Percentiles rank a stretch among this genome's conserved stretches.
phyloP scores from a whole-genome alignment of 176 grass and related monocot genomes.

The Raddia guianensis region DNA sequence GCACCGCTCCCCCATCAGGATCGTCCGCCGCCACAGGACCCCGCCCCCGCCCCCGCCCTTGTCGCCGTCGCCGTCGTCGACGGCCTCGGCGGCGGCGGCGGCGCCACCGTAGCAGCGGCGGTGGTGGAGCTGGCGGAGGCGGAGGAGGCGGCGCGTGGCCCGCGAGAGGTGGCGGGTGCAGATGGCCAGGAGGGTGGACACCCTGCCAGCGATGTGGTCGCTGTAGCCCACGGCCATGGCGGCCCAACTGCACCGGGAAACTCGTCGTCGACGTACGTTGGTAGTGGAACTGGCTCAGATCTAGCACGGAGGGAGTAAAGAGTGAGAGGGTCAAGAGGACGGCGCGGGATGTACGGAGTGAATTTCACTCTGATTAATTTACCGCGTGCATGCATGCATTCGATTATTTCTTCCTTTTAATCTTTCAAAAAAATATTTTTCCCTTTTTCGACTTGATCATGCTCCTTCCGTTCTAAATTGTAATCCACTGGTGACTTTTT shows the following conservation, averaged over 20 bases:
- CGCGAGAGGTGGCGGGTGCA: conserved; percentile 45
- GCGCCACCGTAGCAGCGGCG: conserved; percentile 6
- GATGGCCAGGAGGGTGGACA: conserved; percentile 29
- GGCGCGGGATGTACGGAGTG: too few relatives aligned
- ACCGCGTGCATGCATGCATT: too few relatives aligned
- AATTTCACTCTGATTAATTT: too few relatives aligned
- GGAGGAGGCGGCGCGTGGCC: conserved; percentile 53
- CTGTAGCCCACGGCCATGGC: conserved; percentile 40
- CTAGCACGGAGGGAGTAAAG: too few relatives aligned
- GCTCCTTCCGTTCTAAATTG: too few relatives aligned
- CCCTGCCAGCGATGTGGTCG: conserved; percentile 30
- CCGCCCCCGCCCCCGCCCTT: not conserved
- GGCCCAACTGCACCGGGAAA: not conserved
- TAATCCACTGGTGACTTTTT: too few relatives aligned
- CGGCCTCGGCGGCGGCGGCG: not conserved
- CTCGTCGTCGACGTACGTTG: too few relatives aligned
- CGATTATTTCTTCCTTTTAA: too few relatives aligned
- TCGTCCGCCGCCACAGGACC: conserved; percentile 40
- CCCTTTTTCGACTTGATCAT: too few relatives aligned
- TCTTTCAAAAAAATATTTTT: too few relatives aligned
- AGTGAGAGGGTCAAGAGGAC: too few relatives aligned
- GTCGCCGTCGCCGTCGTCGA: not conserved
- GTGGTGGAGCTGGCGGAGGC: conserved; percentile 15
- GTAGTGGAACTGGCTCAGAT: too few relatives aligned
- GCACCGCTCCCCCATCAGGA: conserved; percentile 68